Evolutionary conservation across 2,329 filamentous ascomycete genomes (phyloP).

Genomic region (Alternaria panax): DNA sequence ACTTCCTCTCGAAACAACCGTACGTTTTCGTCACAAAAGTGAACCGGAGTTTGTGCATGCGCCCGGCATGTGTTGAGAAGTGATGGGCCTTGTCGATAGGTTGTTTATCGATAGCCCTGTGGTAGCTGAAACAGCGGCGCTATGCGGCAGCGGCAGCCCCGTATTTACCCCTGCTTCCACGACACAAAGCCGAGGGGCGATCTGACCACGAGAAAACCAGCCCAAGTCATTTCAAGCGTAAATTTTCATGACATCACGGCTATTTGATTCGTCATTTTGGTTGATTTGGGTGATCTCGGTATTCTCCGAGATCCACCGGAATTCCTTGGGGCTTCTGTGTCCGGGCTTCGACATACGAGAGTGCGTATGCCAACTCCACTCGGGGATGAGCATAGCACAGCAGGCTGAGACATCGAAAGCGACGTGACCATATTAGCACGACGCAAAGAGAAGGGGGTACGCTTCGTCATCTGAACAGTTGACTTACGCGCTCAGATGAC

Average conservation of each 20-base stretch:
- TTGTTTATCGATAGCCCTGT: constrained; percentile 26
- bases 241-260: constrained; percentile 12
- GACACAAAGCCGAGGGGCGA: constrained; percentile 15
- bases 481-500: neutral
- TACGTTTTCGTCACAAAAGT: neutral
- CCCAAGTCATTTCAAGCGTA: constrained; percentile 17
- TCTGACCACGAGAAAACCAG: constrained; percentile 14
- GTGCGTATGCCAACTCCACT: neutral
- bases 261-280: constrained; percentile 18
- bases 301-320: constrained; percentile 6
- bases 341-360: constrained; percentile 2
- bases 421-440: constrained; percentile 3
- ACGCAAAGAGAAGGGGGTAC: neutral
- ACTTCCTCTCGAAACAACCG: constrained; percentile 4
- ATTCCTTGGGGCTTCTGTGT: constrained; percentile 1
- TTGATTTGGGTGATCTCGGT: constrained; percentile 14
- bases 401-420: constrained; percentile 5
- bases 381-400: constrained; percentile 1
- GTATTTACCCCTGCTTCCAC: constrained; percentile 15
- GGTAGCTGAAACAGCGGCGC: constrained; percentile 29
- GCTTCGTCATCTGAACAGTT: constrained; percentile 1
- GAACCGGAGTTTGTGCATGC: constrained; percentile 9
- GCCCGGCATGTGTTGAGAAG: constrained; percentile 18
- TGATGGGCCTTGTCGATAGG: constrained; percentile 16
- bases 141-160: constrained; percentile 18